Conservation (phyloP, 2,329 filamentous ascomycete species). For the Monosporascus sp. region DNA sequence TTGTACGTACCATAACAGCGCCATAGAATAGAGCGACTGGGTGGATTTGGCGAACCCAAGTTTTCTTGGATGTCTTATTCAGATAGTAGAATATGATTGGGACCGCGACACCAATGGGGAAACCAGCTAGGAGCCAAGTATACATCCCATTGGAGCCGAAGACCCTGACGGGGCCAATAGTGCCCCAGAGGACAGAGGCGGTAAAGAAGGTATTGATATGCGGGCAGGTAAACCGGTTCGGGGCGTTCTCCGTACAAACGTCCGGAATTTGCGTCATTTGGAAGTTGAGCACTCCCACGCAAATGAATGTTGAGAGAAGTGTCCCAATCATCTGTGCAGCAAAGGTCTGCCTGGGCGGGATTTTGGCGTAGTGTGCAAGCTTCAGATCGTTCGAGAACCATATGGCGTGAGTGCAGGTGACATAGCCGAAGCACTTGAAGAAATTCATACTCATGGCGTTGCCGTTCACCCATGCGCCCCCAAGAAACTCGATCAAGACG, state of each 20-base stretch:
- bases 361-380: slow-evolving; percentile 54
- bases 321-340: slow-evolving; percentile 55
- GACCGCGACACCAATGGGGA: slow-evolving; percentile 28
- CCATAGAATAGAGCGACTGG: slow-evolving; percentile 23
- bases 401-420: slow-evolving; percentile 31
- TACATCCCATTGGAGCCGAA: slow-evolving; percentile 34
- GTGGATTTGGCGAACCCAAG: slow-evolving; percentile 21
- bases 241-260: slow-evolving; percentile 44
- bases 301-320: slow-evolving; percentile 47
- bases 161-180: slow-evolving; percentile 33
- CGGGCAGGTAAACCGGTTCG: slow-evolving; percentile 47
- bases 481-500: slow-evolving; percentile 50
- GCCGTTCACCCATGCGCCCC: slow-evolving; percentile 45
- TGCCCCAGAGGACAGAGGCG: slow-evolving; percentile 39
- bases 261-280: slow-evolving; percentile 36
- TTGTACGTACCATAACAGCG: slow-evolving; percentile 3
- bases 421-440: slow-evolving; percentile 48
- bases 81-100: slow-evolving; percentile 26
- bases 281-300: slow-evolving; percentile 40
- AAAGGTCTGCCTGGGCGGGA: slow-evolving; percentile 56
- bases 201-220: slow-evolving; percentile 53
- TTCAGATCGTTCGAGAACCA: slow-evolving; percentile 34
- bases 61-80: slow-evolving; percentile 18
- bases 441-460: slow-evolving; percentile 50
- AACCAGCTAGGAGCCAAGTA: slow-evolving; percentile 26